These are phyloP conservation scores for Rhodotorula sp. DNA, from an alignment of 1,284 basidiomycete species.

Conservation along the genomic window DNA sequence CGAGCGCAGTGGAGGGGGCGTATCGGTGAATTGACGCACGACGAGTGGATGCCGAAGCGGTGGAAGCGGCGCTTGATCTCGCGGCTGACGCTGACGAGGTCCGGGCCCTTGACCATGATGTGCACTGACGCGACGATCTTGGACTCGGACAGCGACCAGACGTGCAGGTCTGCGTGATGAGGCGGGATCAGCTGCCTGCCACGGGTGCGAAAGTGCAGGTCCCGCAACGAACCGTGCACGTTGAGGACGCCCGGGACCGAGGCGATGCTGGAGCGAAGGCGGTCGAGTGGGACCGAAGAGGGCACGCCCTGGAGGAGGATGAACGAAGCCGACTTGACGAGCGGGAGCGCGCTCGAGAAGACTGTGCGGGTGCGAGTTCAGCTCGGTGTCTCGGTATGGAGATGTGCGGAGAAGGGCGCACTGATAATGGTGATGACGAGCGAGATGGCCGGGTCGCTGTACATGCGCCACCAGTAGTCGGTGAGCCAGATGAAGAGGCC, in stretches of 20 bases:
- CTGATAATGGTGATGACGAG: slow-evolving; percentile 92
- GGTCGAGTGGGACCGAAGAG: slow-evolving; percentile 80
- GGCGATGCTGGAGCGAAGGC: slow-evolving; percentile 76
- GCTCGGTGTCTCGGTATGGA: fast-evolving
- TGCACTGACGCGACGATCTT: slow-evolving; percentile 96
- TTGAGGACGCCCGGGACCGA: slow-evolving; percentile 83
- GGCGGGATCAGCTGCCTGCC: too few species aligned
- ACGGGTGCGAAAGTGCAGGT: too few species aligned
- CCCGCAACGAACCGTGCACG: slow-evolving; percentile 63
- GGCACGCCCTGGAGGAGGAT: slow-evolving; percentile 98
- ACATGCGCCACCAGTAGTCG: slow-evolving; percentile 69
- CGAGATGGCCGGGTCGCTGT: slow-evolving; percentile 91
- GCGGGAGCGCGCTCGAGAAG: slow-evolving; percentile 89
- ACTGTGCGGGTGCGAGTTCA: slow-evolving; percentile 49
- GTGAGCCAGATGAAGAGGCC: slow-evolving; percentile 90
- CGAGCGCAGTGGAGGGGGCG: background rate
- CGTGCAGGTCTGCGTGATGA: slow-evolving; percentile 63
- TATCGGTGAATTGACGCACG: slow-evolving; percentile 21
- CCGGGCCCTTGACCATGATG: slow-evolving; percentile 76
- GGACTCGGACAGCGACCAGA: slow-evolving; percentile 88
- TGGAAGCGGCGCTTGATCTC: slow-evolving; percentile 83
- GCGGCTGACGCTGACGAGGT: slow-evolving; percentile 84
- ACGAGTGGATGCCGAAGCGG: slow-evolving; percentile 87
- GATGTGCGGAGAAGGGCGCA: background rate
- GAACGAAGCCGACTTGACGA: slow-evolving; percentile 91